phyloP scores from a whole-genome alignment of 78 protist species.

The Guillardia theta region DNA sequence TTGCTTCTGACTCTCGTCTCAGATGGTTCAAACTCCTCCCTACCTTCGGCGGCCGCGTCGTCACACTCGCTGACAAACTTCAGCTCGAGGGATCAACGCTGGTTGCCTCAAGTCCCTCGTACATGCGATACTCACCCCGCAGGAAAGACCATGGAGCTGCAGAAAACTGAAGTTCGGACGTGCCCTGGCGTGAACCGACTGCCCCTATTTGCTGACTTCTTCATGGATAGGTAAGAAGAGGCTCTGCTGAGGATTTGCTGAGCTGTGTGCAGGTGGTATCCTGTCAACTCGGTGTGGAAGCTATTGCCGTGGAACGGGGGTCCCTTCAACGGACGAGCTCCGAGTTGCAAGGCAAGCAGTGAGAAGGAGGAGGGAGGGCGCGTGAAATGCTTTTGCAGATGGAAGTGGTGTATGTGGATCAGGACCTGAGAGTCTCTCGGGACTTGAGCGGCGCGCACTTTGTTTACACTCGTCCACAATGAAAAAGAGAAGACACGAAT shows the following conservation, averaged over 20 bases:
- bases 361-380: not conserved
- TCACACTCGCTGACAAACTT: not conserved
- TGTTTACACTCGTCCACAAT: not conserved
- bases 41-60: conserved; percentile 8
- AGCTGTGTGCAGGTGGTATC: too few relatives aligned
- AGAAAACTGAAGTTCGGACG: not conserved
- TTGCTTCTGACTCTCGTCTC: not conserved
- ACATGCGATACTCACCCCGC: not conserved
- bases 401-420: not conserved
- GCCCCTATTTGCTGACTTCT: not conserved
- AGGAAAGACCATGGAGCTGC: not conserved
- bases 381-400: not conserved
- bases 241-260: too few relatives aligned
- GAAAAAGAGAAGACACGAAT: too few relatives aligned
- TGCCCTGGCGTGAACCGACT: not conserved
- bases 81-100: not conserved
- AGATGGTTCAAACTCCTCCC: conserved; percentile 4
- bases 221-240: not conserved
- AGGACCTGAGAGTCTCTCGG: not conserved
- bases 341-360: not conserved
- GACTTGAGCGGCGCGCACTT: not conserved
- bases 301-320: conserved; percentile 7
- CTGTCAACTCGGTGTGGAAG: conserved; percentile 10
- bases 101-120: not conserved
- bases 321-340: not conserved